These are phyloP conservation scores for Rubus parviflorus DNA, from an alignment of 306 rosid species.

Conservation along the genomic window DNA sequence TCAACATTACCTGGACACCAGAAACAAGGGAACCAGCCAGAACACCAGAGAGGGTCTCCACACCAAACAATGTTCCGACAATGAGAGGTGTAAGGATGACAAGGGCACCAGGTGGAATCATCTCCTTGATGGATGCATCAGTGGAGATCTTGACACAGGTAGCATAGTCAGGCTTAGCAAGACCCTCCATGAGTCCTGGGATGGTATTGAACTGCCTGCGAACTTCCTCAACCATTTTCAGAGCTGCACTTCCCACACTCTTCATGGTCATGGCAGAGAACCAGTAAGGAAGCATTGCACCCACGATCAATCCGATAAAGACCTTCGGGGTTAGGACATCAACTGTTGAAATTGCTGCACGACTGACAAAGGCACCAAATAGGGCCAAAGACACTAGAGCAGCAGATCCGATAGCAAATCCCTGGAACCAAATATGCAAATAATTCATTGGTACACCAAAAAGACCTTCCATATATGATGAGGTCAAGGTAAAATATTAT, in stretches of 20 bases:
- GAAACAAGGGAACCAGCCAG: slow-evolving; percentile 79
- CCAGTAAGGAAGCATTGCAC: slow-evolving; percentile 92
- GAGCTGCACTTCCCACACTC: slow-evolving; percentile 85
- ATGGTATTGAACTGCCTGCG: slow-evolving; percentile 78
- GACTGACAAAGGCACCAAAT: slow-evolving; percentile 76
- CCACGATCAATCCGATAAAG: slow-evolving; percentile 70
- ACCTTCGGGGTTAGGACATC: slow-evolving; percentile 88
- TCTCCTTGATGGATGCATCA: slow-evolving; percentile 85
- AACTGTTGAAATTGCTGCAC: slow-evolving; percentile 64
- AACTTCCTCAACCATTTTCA: slow-evolving; percentile 91
- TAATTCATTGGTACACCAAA: slow-evolving; percentile 4
- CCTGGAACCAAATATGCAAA: slow-evolving; percentile 33
- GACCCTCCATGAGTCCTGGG: slow-evolving; percentile 76
- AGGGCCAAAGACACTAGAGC: slow-evolving; percentile 75
- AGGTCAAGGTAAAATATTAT: background rate
- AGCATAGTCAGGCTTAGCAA: slow-evolving; percentile 70
- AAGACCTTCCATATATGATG: background rate
- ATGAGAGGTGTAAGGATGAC: slow-evolving; percentile 86
- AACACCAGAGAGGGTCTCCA: slow-evolving; percentile 75
- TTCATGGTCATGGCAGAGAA: slow-evolving; percentile 93
- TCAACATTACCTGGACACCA: slow-evolving; percentile 66
- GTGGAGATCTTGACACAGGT: slow-evolving; percentile 82
- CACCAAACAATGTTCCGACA: slow-evolving; percentile 68
- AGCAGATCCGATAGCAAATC: slow-evolving; percentile 81
- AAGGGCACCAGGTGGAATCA: slow-evolving; percentile 87